Percentiles rank a stretch among this genome's conserved stretches.
These are phyloP conservation scores for Taphrina wiesneri DNA, from an alignment of 1,139 yeast genomes.

Conservation along the genomic window DNA sequence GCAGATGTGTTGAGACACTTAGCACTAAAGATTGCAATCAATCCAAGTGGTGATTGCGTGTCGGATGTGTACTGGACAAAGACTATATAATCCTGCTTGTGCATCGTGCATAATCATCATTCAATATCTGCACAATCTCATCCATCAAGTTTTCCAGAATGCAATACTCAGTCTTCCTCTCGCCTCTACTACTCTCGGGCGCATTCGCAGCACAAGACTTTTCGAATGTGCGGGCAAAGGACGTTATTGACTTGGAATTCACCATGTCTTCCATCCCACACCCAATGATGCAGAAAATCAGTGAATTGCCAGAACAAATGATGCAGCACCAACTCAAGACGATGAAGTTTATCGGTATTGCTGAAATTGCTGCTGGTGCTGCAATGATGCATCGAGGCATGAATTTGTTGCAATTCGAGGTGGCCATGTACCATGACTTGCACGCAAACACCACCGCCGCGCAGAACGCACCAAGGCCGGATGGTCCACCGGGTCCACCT, in stretches of 20 bases:
- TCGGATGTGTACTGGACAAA: not conserved
- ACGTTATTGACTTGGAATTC: not conserved
- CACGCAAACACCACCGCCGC: not conserved
- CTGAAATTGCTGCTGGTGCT: constrained; percentile 6
- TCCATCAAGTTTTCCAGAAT: not conserved
- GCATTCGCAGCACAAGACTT: not conserved
- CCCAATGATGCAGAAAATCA: not conserved
- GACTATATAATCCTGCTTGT: not conserved
- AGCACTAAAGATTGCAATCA: not conserved
- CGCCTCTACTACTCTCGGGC: not conserved
- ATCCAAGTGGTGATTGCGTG: not conserved
- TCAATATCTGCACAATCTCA: not conserved
- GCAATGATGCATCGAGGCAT: constrained; percentile 8
- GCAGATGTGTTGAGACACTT: not conserved
- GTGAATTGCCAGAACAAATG: not conserved
- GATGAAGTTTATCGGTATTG: not conserved
- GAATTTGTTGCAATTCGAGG: not conserved
- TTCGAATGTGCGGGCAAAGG: constrained; percentile 1
- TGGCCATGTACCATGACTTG: not conserved
- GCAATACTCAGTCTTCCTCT: not conserved
- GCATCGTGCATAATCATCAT: not conserved
- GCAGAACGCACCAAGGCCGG: not conserved
- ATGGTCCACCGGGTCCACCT: not conserved
- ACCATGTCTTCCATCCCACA: constrained; percentile 1
- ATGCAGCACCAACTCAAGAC: not conserved